These are phyloP conservation scores for Irpex lacteus DNA, from an alignment of 1,284 basidiomycete genomes.

Conservation along the genomic window DNA sequence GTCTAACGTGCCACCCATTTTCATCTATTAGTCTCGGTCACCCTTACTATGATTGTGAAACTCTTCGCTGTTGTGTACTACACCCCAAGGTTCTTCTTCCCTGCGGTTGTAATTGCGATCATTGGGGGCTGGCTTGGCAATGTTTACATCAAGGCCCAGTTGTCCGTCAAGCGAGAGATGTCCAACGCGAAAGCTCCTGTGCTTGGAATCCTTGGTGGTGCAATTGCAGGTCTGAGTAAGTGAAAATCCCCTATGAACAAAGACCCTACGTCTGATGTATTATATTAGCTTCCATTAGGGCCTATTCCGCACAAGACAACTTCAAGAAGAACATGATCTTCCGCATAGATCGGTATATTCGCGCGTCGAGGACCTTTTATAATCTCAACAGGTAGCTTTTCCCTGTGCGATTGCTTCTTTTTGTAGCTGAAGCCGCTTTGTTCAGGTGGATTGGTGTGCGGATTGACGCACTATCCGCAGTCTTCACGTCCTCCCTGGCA, in stretches of 20 bases:
- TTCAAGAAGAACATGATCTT: slow-evolving; percentile 45
- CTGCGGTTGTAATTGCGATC: slow-evolving; percentile 35
- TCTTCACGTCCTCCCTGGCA: slow-evolving; percentile 48
- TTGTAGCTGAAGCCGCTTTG: neutral
- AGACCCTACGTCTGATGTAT: too few species aligned
- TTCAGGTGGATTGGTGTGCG: slow-evolving; percentile 52
- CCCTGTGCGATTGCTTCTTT: neutral
- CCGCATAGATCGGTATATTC: slow-evolving; percentile 48
- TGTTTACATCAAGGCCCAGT: slow-evolving; percentile 69
- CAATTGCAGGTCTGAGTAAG: slow-evolving; percentile 61
- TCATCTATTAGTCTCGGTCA: neutral
- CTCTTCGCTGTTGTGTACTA: slow-evolving; percentile 42
- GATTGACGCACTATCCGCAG: slow-evolving; percentile 40
- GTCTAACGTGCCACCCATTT: neutral
- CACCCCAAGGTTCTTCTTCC: slow-evolving; percentile 38
- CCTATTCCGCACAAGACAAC: slow-evolving; percentile 48
- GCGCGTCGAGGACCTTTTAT: slow-evolving; percentile 46
- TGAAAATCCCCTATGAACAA: neutral
- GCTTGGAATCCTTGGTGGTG: slow-evolving; percentile 63
- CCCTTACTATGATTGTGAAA: slow-evolving; percentile 32
- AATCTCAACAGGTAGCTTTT: slow-evolving; percentile 41
- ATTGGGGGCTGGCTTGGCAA: slow-evolving; percentile 43
- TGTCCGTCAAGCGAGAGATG: slow-evolving; percentile 72
- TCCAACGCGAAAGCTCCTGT: slow-evolving; percentile 62
- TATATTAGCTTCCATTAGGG: slow-evolving; percentile 54